Evolutionary conservation across 495 filamentous ascomycete genomes (phyloP).

Genomic region (Daldinia grandis): DNA sequence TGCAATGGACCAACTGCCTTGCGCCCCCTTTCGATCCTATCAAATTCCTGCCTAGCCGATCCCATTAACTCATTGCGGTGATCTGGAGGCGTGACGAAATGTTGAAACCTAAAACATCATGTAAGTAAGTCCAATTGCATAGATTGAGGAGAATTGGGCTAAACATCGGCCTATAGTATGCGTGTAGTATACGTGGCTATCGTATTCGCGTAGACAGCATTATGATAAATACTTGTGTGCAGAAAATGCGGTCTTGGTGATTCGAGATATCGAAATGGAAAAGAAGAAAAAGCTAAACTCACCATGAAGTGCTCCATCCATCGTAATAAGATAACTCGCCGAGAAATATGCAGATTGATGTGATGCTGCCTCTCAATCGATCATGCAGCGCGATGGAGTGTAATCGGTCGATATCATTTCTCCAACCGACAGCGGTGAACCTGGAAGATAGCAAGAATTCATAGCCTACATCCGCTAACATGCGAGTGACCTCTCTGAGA

Average conservation of each 20-base stretch:
- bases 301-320: conserved; percentile 51
- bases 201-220: conserved; percentile 12
- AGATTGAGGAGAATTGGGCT: background rate
- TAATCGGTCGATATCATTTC: conserved; percentile 56
- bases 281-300: conserved; percentile 23
- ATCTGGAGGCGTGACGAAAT: conserved; percentile 53
- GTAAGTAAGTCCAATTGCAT: conserved; percentile 20
- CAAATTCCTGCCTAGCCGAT: conserved; percentile 49
- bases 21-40: conserved; percentile 50
- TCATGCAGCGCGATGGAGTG: conserved; percentile 54
- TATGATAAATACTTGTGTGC: conserved; percentile 7
- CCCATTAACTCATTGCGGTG: conserved; percentile 49
- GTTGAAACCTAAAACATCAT: conserved; percentile 45
- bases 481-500: conserved; percentile 50
- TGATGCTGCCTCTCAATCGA: conserved; percentile 53
- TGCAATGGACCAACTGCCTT: conserved; percentile 51
- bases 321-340: conserved; percentile 54
- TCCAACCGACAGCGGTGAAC: conserved; percentile 57
- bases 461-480: conserved; percentile 55
- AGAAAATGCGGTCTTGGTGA: background rate
- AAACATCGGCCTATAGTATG: conserved; percentile 13
- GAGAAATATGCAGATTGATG: conserved; percentile 56
- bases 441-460: conserved; percentile 52
- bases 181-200: background rate
- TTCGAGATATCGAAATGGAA: background rate